Percentiles rank a stretch among this genome's conserved stretches.
Evolutionary conservation across 169 alveolate genomes (phyloP).

Genomic region (Eimeria acervulina): DNA sequence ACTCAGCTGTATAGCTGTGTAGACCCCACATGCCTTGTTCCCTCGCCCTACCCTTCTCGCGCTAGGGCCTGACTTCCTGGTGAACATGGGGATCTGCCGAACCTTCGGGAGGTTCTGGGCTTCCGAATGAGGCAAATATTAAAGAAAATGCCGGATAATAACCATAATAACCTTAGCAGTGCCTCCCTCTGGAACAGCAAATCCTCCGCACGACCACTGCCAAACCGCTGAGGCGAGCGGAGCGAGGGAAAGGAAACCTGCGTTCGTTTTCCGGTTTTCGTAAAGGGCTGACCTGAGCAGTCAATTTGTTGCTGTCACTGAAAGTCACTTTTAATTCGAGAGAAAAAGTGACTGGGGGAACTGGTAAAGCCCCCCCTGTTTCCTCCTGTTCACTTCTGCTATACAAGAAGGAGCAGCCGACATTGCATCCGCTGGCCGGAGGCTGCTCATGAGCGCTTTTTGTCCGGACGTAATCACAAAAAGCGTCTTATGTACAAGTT

Average conservation of each 20-base stretch:
- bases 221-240: conserved; percentile 17
- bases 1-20: background rate
- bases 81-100: background rate
- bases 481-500: background rate
- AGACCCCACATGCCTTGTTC: conserved; percentile 40
- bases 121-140: background rate
- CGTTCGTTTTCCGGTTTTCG: background rate
- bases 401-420: conserved; percentile 66
- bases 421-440: conserved; percentile 35
- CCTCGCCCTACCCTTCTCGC: background rate
- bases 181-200: conserved; percentile 13
- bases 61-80: background rate
- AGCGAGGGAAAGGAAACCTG: conserved; percentile 24
- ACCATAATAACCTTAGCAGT: conserved; percentile 10
- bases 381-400: conserved; percentile 20
- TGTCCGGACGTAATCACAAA: background rate
- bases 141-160: background rate
- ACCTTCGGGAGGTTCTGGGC: background rate
- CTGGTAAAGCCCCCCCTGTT: background rate
- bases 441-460: background rate
- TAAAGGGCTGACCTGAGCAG: conserved; percentile 4
- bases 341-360: background rate
- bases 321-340: background rate
- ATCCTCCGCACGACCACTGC: conserved; percentile 23
- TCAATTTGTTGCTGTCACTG: background rate